Percentiles rank a stretch among this genome's conserved stretches.
Evolutionary conservation across 192 early-diverging fungal genomes (phyloP).

Genomic region (Paraglomus occultum): DNA sequence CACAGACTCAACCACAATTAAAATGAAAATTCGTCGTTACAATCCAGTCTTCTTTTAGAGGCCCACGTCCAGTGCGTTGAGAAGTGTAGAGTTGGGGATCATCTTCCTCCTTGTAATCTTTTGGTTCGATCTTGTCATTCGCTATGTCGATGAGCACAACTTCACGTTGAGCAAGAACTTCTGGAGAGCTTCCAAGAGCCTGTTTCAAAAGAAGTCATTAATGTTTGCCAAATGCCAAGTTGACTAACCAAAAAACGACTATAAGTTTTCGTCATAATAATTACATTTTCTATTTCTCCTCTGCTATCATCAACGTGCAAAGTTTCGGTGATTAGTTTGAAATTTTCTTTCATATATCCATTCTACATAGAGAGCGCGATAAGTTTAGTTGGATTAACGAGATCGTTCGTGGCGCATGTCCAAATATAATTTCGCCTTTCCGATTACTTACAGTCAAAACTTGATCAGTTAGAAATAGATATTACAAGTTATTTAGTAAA

Average conservation of each 20-base stretch:
- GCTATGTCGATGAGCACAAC: constrained; percentile 66
- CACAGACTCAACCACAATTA: neutral
- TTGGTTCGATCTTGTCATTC: constrained; percentile 55
- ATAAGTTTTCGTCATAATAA: too few relatives aligned
- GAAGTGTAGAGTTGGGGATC: constrained; percentile 67
- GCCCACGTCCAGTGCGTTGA: constrained; percentile 67
- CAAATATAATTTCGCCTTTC: too few relatives aligned
- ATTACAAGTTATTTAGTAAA: neutral
- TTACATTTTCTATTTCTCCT: constrained; percentile 65
- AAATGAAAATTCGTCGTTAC: constrained; percentile 14
- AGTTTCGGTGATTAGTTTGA: constrained; percentile 72
- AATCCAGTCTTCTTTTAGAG: constrained; percentile 58
- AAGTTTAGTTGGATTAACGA: too few relatives aligned
- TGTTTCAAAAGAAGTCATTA: neutral
- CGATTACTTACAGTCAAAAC: constrained; percentile 25
- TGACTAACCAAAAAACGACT: constrained; percentile 31
- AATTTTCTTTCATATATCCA: constrained; percentile 69
- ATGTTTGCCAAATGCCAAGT: neutral
- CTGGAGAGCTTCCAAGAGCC: constrained; percentile 39
- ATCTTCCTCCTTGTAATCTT: constrained; percentile 57
- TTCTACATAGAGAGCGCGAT: constrained; percentile 32
- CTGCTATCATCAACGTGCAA: constrained; percentile 68
- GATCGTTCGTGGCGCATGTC: too few relatives aligned
- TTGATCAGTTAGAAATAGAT: neutral
- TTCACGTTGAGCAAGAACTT: constrained; percentile 61